Evolutionary conservation across 352 stramenopile genomes (phyloP).

Genomic region (Blastocystis sp.): DNA sequence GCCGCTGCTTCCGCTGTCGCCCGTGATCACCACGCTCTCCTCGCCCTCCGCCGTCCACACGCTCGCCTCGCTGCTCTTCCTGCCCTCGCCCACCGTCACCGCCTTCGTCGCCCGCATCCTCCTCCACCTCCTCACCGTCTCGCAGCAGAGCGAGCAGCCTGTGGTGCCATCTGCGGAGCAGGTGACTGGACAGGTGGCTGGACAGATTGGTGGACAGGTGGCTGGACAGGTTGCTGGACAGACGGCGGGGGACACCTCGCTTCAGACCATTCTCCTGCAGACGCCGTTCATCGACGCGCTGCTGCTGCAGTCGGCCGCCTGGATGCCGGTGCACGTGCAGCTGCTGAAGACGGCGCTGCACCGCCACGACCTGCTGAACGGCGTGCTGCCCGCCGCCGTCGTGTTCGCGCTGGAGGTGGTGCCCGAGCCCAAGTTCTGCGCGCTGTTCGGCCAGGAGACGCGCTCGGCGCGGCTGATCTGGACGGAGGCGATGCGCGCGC

Average conservation of each 20-base stretch:
- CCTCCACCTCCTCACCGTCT: neutral
- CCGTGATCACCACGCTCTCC: neutral
- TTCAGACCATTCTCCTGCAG: neutral
- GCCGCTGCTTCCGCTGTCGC: neutral
- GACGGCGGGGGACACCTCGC: neutral
- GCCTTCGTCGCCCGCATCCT: neutral
- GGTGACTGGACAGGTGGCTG: too few species aligned
- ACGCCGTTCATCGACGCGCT: conserved; percentile 41
- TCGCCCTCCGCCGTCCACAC: neutral
- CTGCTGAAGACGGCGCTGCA: neutral
- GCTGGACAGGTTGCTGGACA: neutral
- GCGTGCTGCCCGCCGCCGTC: conserved; percentile 27
- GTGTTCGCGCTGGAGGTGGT: conserved; percentile 4
- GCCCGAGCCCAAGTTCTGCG: neutral
- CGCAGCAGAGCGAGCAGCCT: neutral
- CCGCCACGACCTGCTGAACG: neutral
- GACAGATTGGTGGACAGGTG: too few species aligned
- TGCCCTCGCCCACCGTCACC: neutral
- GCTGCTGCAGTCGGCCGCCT: neutral
- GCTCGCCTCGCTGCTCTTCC: neutral
- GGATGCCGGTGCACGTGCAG: conserved; percentile 16
- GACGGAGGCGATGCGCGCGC: conserved; percentile 16
- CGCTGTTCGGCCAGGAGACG: neutral
- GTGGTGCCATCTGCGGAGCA: neutral
- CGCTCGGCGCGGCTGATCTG: conserved; percentile 13